phyloP scores from a whole-genome alignment of 768 basidiomycete genomes.

The Boletus huronensis region DNA sequence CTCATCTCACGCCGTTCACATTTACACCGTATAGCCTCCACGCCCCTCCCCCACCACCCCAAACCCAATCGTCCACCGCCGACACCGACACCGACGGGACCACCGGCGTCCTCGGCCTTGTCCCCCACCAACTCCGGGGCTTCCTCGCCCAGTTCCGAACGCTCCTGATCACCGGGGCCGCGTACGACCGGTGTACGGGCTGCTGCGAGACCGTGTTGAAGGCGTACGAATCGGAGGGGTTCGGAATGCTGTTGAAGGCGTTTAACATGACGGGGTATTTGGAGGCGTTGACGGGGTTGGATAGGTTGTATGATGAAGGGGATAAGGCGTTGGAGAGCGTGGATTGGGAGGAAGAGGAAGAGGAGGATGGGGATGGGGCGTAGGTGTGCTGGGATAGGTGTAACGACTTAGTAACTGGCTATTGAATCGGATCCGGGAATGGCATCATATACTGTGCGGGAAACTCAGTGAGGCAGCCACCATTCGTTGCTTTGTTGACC shows the following conservation, averaged over 20 bases:
- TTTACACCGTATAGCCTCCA: too few species aligned
- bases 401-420: too few species aligned
- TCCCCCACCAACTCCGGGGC: constrained; percentile 93
- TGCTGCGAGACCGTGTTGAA: constrained; percentile 79
- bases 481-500: too few species aligned
- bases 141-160: constrained; percentile 85
- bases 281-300: constrained; percentile 73
- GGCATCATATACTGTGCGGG: too few species aligned
- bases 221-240: constrained; percentile 81
- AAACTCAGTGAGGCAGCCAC: too few species aligned
- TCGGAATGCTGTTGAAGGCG: constrained; percentile 71
- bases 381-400: too few species aligned
- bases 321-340: constrained; percentile 66
- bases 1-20: too few species aligned
- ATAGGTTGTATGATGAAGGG: constrained; percentile 71
- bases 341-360: constrained; percentile 70
- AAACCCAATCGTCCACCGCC: constrained; percentile 22
- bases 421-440: too few species aligned
- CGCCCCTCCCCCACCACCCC: constrained; percentile 67
- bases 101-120: constrained; percentile 70
- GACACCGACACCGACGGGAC: constrained; percentile 5
- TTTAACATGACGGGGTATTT: constrained; percentile 81
- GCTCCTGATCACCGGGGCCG: constrained; percentile 79
- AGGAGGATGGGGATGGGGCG: constrained; percentile 25
- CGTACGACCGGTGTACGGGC: constrained; percentile 86